Percentiles rank a stretch among this genome's conserved stretches.
These are phyloP conservation scores for Lithocarpus polystachyus DNA, from an alignment of 306 rosid species.

Conservation along the genomic window DNA sequence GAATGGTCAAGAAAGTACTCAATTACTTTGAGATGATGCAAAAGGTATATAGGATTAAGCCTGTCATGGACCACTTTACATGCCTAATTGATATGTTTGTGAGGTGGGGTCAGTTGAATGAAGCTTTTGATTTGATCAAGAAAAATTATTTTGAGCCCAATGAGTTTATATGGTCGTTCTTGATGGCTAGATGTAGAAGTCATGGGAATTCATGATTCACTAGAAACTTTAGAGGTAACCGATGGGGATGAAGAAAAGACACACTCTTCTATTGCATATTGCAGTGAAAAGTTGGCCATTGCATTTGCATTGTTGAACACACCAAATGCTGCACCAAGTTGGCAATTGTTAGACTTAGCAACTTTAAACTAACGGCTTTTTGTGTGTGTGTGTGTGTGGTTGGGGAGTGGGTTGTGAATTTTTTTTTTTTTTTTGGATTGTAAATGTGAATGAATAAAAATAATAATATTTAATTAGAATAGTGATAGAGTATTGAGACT, in stretches of 20 bases:
- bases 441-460: too few species aligned
- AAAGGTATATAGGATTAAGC: slow-evolving; percentile 67
- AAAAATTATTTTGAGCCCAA: slow-evolving; percentile 41
- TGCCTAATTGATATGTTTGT: slow-evolving; percentile 75
- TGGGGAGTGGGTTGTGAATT: too few species aligned
- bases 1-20: slow-evolving; percentile 69
- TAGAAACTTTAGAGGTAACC: slow-evolving; percentile 43
- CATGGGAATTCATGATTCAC: slow-evolving; percentile 51
- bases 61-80: slow-evolving; percentile 79
- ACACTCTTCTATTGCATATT: slow-evolving; percentile 41
- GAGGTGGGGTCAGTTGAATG: slow-evolving; percentile 59
- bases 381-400: too few species aligned
- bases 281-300: slow-evolving; percentile 75
- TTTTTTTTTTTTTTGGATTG: too few species aligned
- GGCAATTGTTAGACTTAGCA: too few species aligned
- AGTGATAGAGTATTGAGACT: too few species aligned
- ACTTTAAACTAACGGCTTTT: too few species aligned
- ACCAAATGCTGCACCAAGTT: slow-evolving; percentile 38
- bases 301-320: slow-evolving; percentile 65
- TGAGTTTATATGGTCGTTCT: too few species aligned
- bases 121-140: slow-evolving; percentile 62
- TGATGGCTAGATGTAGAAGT: slow-evolving; percentile 61
- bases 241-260: slow-evolving; percentile 48
- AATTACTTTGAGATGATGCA: slow-evolving; percentile 70
- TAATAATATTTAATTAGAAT: too few species aligned